A percentile compares a stretch with the other conserved stretches of the same genome.
These are phyloP conservation scores for Acacia acuminata DNA, from an alignment of 306 rosid species.

Conservation along the genomic window DNA sequence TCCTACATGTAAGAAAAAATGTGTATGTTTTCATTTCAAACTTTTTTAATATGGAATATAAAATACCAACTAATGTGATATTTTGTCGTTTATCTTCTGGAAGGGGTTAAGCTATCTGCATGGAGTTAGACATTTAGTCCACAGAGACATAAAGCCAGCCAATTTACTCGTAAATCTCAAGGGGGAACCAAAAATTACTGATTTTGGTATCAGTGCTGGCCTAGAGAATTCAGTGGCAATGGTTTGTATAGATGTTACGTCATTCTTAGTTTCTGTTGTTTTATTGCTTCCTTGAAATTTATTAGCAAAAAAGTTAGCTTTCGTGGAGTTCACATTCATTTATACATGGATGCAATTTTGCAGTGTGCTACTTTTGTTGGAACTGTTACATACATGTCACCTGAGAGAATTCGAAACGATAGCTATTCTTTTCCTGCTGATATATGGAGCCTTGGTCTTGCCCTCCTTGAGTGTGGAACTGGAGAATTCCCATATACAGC, in stretches of 20 bases:
- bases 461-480: conserved; percentile 93
- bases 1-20: conserved; percentile 62
- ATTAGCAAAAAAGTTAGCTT: conserved; percentile 7
- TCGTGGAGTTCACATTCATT: conserved; percentile 7
- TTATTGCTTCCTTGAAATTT: conserved; percentile 12
- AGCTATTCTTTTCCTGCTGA: conserved; percentile 98
- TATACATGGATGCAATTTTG: conserved; percentile 23
- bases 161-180: conserved; percentile 91
- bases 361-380: conserved; percentile 99
- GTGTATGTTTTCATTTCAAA: conserved; percentile 23
- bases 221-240: conserved; percentile 94
- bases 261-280: conserved; percentile 2
- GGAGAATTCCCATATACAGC: conserved; percentile 98
- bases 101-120: conserved; percentile 94
- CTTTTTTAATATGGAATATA: conserved; percentile 19
- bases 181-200: conserved; percentile 95
- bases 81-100: conserved; percentile 29
- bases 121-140: conserved; percentile 88
- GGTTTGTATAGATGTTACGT: conserved; percentile 53
- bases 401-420: conserved; percentile 92
- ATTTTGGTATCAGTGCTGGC: conserved; percentile 98
- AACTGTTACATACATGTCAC: conserved; percentile 97
- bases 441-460: conserved; percentile 98
- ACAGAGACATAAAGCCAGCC: conserved; percentile 98
- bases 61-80: conserved; percentile 13